These are phyloP conservation scores for Gossypium raimondii DNA, from an alignment of 345 rosid genomes.

Conservation along the genomic window DNA sequence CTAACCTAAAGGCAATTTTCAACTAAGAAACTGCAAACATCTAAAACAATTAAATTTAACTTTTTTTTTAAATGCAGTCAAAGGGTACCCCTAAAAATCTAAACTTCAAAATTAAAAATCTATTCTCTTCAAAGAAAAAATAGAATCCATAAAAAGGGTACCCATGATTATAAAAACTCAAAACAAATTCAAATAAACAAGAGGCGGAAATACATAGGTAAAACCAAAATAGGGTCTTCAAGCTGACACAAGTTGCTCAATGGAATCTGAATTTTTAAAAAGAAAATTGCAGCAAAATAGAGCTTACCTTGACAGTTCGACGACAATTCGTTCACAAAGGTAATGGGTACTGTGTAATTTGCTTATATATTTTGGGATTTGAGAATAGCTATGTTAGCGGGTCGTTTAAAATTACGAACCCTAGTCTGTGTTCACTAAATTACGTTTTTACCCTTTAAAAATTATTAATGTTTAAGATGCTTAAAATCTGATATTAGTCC, in stretches of 20 bases:
- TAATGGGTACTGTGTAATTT: neutral
- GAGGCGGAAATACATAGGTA: neutral
- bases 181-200: neutral
- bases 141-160: neutral
- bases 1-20: neutral
- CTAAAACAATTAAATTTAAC: neutral
- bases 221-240: neutral
- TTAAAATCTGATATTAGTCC: too few relatives aligned
- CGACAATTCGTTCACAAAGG: neutral
- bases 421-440: neutral
- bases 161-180: neutral
- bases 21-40: neutral
- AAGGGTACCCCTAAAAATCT: neutral
- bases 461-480: too few relatives aligned
- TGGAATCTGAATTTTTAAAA: neutral
- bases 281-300: neutral
- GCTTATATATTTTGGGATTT: neutral
- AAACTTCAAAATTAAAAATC: neutral
- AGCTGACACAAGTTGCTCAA: neutral
- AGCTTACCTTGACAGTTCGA: constrained; percentile 1
- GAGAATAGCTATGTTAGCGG: neutral
- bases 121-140: neutral
- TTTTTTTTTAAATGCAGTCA: neutral
- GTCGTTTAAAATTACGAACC: neutral
- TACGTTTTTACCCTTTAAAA: neutral